A percentile compares a stretch with the other conserved stretches of the same genome.
Evolutionary conservation across 768 basidiomycete species (phyloP).

Genomic region (Termitomyces sp.): DNA sequence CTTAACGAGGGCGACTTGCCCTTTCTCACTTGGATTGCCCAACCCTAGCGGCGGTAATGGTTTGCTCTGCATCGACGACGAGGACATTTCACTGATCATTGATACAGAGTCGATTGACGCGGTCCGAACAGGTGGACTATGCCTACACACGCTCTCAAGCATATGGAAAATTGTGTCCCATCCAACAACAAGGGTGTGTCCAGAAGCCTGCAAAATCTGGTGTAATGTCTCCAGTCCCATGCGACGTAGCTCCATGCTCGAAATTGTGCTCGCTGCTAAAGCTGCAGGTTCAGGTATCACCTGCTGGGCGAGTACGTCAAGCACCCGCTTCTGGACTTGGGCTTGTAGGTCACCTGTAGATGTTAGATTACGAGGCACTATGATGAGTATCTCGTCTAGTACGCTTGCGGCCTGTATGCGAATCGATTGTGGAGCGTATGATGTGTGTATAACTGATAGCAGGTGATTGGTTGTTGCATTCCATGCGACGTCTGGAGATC

Average conservation of each 20-base stretch:
- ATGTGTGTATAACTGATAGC: conserved; percentile 65
- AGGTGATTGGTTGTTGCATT: conserved; percentile 75
- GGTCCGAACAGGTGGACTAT: conserved; percentile 31
- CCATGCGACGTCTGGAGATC: conserved; percentile 84
- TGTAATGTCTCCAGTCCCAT: conserved; percentile 90
- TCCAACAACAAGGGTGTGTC: conserved; percentile 86
- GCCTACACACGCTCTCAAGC: conserved; percentile 81
- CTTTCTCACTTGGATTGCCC: conserved; percentile 59
- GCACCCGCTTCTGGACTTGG: conserved; percentile 72
- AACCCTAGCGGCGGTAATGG: conserved; percentile 40
- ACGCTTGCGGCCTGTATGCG: conserved; percentile 87
- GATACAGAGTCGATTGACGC: conserved; percentile 35
- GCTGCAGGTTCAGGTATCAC: conserved; percentile 45
- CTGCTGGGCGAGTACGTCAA: conserved; percentile 82
- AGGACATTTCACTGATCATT: conserved; percentile 30
- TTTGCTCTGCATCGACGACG: conserved; percentile 29
- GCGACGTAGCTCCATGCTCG: conserved; percentile 70
- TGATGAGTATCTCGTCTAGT: conserved; percentile 75
- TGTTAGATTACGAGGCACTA: conserved; percentile 68
- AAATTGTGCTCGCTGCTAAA: conserved; percentile 30
- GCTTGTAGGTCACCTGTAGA: conserved; percentile 57
- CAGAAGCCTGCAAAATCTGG: conserved; percentile 85
- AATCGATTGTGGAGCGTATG: conserved; percentile 67
- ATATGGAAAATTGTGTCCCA: conserved; percentile 95
- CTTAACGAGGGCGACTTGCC: conserved; percentile 73